These are phyloP conservation scores for Salix exigua DNA, from an alignment of 345 rosid genomes.

Conservation along the genomic window DNA sequence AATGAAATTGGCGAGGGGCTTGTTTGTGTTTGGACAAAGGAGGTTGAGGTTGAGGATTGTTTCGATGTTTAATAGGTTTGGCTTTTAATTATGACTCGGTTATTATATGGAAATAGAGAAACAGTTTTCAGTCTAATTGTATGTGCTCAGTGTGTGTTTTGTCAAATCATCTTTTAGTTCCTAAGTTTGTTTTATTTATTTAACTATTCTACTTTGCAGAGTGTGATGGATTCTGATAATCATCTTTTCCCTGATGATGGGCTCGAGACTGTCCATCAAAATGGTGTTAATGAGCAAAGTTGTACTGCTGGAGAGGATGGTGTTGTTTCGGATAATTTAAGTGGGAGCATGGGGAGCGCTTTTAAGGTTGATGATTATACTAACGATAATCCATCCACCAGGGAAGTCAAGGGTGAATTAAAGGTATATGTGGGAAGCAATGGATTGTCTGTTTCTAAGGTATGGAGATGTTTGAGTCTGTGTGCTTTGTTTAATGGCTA, in stretches of 20 bases:
- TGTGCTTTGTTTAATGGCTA: background rate
- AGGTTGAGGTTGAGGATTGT: background rate
- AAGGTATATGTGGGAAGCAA: slow-evolving; percentile 22
- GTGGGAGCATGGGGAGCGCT: slow-evolving; percentile 13
- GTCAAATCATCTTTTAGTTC: background rate
- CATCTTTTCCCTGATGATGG: slow-evolving; percentile 31
- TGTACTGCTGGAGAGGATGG: slow-evolving; percentile 31
- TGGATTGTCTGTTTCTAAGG: slow-evolving; percentile 43
- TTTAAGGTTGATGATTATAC: slow-evolving; percentile 33
- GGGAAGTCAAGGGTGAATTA: slow-evolving; percentile 23
- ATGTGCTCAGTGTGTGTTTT: background rate
- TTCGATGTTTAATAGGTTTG: background rate
- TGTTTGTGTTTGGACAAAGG: background rate
- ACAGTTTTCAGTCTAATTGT: background rate
- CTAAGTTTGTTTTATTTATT: background rate
- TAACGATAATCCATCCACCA: slow-evolving; percentile 10
- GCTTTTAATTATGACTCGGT: background rate
- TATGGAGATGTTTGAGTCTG: slow-evolving; percentile 18
- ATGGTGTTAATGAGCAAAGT: slow-evolving; percentile 46
- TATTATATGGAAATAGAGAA: background rate
- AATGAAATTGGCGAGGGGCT: background rate
- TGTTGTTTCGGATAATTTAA: slow-evolving; percentile 21
- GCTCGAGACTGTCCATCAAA: slow-evolving; percentile 43
- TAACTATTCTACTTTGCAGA: background rate
- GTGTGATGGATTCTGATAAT: slow-evolving; percentile 55